Base-by-base conservation (phyloP, 768 basidiomycete genomes). In the Lenzites betulinus region DNA sequence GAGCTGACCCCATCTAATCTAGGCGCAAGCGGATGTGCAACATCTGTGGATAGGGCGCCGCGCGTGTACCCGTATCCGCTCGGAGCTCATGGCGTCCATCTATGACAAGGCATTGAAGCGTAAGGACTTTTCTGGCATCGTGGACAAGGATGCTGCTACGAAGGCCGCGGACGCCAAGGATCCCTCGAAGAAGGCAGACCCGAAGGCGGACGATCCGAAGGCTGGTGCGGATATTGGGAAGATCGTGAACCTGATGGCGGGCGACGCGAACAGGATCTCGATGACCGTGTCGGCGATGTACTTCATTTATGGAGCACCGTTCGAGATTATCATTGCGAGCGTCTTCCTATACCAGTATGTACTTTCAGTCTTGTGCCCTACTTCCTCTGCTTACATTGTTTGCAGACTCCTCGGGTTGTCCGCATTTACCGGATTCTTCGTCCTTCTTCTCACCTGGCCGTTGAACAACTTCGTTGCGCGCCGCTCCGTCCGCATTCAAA, bases 101-200 rank as follows among this genome's bases (percentile, higher is more conserved):
- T 96, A 95, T 68, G 90, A 93, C 71, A 97, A 97, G 71, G 83
- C 93, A 1, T 74, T 96, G 36, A 89, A 88, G 71, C 77, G 94
- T 30, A 88, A 85, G 68, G 93, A 95, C 69, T 90, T 86, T 60
- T 91, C 90, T 0, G 94, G 93, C 1, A 77, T 92, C 39, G 78
- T 90, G 9, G 79, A 84, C 51, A 81, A 82, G 68, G 79, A 78
- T 38, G 75, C 74, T 2, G 75, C 74, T 2, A 77, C 76, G 55
- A 76, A 74, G 46, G 48, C 48, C 71, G 71, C 28, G 75, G 72
- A 50, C 15, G 35, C 62, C 2, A 57, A 51, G 3, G 72, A 50
- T 11, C 30, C 62, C 3, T 53, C 44, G 3, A 56, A 44, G 47
- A 58, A 59, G 50, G 11, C 77, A 74, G 65, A 77, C 35, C 43